Evolutionary conservation across 352 stramenopile genomes (phyloP).

Genomic region (Phytophthora crassamura): DNA sequence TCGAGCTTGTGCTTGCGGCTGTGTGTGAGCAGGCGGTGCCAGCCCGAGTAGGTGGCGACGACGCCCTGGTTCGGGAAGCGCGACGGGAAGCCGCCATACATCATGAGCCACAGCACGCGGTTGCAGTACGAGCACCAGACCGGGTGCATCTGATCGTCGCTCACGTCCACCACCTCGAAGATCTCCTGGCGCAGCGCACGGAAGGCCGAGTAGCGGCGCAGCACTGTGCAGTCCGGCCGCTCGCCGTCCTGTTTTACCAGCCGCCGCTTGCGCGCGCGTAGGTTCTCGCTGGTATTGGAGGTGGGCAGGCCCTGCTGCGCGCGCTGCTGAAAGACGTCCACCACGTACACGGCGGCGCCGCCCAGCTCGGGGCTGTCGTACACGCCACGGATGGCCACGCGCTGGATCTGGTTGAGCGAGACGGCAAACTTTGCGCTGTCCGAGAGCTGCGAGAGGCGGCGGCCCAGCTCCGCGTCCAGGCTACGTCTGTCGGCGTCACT

Average conservation of each 20-base stretch:
- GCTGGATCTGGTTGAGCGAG: conserved; percentile 67
- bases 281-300: conserved; percentile 23
- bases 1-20: conserved; percentile 39
- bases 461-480: conserved; percentile 25
- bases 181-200: conserved; percentile 47
- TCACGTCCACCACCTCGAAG: conserved; percentile 26
- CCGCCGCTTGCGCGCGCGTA: conserved; percentile 21
- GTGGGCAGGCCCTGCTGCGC: conserved; percentile 58
- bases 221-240: conserved; percentile 46
- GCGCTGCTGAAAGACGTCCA: conserved; percentile 52
- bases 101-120: conserved; percentile 50
- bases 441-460: conserved; percentile 57
- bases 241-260: conserved; percentile 25
- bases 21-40: conserved; percentile 20
- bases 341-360: conserved; percentile 56
- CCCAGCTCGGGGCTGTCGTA: conserved; percentile 46
- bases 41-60: conserved; percentile 32
- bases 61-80: conserved; percentile 39
- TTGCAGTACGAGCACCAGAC: conserved; percentile 69
- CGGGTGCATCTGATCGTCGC: conserved; percentile 42
- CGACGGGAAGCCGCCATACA: conserved; percentile 55
- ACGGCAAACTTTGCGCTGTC: conserved; percentile 54
- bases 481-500: conserved; percentile 7
- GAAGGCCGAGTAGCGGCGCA: conserved; percentile 67
- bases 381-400: conserved; percentile 46